These are phyloP conservation scores for Penicillium angulare DNA, from an alignment of 495 filamentous ascomycete species.

Conservation along the genomic window DNA sequence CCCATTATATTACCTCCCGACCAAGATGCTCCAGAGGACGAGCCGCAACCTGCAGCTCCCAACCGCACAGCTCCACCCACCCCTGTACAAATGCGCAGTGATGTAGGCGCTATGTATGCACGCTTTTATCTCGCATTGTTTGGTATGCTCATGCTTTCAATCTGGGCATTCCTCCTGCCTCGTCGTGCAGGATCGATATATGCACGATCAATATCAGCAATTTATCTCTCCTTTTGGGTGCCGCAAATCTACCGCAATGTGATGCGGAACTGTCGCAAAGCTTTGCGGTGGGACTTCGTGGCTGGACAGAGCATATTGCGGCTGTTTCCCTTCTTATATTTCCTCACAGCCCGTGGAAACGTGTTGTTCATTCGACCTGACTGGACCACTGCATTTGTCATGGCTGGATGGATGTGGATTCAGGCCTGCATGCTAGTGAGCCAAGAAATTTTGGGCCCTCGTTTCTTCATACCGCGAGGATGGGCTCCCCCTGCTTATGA, in stretches of 20 bases:
- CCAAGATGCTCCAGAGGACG: conserved; percentile 61
- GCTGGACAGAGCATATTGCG: conserved; percentile 77
- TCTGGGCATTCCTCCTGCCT: conserved; percentile 76
- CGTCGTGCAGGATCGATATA: conserved; percentile 65
- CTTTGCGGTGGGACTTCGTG: conserved; percentile 84
- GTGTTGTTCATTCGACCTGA: conserved; percentile 77
- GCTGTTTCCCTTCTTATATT: conserved; percentile 75
- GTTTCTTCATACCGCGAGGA: conserved; percentile 67
- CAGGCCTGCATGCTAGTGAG: conserved; percentile 74
- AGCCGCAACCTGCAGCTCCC: conserved; percentile 21
- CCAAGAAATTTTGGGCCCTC: conserved; percentile 83
- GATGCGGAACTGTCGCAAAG: conserved; percentile 85
- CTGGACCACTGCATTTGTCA: conserved; percentile 53
- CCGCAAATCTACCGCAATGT: conserved; percentile 91
- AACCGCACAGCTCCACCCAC: conserved; percentile 29
- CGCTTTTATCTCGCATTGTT: conserved; percentile 75
- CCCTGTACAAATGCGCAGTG: conserved; percentile 43
- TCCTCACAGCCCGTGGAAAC: conserved; percentile 71
- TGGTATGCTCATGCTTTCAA: conserved; percentile 66
- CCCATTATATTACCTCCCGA: conserved; percentile 83
- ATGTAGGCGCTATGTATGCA: conserved; percentile 73
- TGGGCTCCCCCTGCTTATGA: conserved; percentile 88
- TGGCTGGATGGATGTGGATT: conserved; percentile 87
- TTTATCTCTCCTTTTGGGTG: conserved; percentile 85
- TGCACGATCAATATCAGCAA: conserved; percentile 61